Percentiles rank a stretch among this genome's conserved stretches.
phyloP scores from a whole-genome alignment of 805 yeast species.

The Ogataea ganodermae region DNA sequence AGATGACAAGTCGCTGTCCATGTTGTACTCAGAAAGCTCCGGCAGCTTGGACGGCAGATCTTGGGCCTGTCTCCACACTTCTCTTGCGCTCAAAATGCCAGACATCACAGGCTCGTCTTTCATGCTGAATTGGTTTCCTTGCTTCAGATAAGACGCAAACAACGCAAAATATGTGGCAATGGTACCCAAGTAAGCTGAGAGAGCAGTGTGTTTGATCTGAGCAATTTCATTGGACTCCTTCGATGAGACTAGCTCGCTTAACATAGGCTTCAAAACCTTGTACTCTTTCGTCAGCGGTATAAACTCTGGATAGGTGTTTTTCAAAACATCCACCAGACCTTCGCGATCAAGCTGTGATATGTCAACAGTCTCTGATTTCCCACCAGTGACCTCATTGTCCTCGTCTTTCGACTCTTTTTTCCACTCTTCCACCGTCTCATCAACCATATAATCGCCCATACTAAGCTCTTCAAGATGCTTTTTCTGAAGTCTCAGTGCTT shows the following conservation, averaged over 20 bases:
- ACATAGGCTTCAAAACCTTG: slow-evolving; percentile 41
- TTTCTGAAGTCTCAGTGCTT: slow-evolving; percentile 85
- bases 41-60: slow-evolving; percentile 39
- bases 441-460: slow-evolving; percentile 76
- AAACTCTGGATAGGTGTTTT: slow-evolving; percentile 78
- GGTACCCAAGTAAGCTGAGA: slow-evolving; percentile 77
- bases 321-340: slow-evolving; percentile 55
- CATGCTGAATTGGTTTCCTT: slow-evolving; percentile 57
- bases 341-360: slow-evolving; percentile 50
- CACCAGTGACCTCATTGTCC: slow-evolving; percentile 42
- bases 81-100: slow-evolving; percentile 75
- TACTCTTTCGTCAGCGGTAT: slow-evolving; percentile 72
- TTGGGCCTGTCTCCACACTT: slow-evolving; percentile 85
- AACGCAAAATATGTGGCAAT: slow-evolving; percentile 78
- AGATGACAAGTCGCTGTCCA: slow-evolving; percentile 19
- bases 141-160: slow-evolving; percentile 55
- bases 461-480: slow-evolving; percentile 73
- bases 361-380: slow-evolving; percentile 43
- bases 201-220: slow-evolving; percentile 63
- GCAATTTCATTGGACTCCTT: slow-evolving; percentile 37
- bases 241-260: slow-evolving; percentile 40
- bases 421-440: slow-evolving; percentile 83
- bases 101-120: slow-evolving; percentile 92
- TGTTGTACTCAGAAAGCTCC: slow-evolving; percentile 27
- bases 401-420: slow-evolving; percentile 40